Conservation (phyloP, 2,329 filamentous ascomycete genomes). For the Lachnellula willkommii region DNA sequence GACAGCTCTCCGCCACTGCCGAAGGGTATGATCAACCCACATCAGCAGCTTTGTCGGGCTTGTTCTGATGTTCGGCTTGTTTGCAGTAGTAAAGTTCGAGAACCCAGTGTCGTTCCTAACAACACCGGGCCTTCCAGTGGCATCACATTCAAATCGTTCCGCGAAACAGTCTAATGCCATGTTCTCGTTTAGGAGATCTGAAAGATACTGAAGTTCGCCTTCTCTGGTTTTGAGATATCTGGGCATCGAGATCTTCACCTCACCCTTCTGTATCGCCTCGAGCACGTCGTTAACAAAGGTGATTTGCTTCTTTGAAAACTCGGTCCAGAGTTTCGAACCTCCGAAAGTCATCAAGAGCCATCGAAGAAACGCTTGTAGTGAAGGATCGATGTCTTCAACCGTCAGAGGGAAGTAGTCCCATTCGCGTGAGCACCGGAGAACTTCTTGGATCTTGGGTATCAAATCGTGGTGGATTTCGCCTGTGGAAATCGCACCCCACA, state of each 20-base stretch:
- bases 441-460: background rate
- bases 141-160: background rate
- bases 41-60: background rate
- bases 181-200: background rate
- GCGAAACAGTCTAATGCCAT: background rate
- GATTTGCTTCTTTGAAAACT: background rate
- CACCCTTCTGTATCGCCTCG: background rate
- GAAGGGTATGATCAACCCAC: background rate
- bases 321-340: background rate
- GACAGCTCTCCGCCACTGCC: background rate
- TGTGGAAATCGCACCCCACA: background rate
- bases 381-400: background rate
- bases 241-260: background rate
- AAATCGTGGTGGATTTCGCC: background rate
- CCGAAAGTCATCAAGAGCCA: background rate
- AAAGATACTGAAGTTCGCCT: background rate
- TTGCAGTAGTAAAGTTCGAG: background rate
- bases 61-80: background rate
- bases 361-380: background rate
- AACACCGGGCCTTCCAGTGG: background rate
- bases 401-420: background rate
- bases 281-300: background rate
- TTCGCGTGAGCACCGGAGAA: background rate
- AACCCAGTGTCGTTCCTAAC: background rate
- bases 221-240: background rate